phyloP scores from a whole-genome alignment of 1,139 yeast genomes.

The Scheffersomyces quercinus region DNA sequence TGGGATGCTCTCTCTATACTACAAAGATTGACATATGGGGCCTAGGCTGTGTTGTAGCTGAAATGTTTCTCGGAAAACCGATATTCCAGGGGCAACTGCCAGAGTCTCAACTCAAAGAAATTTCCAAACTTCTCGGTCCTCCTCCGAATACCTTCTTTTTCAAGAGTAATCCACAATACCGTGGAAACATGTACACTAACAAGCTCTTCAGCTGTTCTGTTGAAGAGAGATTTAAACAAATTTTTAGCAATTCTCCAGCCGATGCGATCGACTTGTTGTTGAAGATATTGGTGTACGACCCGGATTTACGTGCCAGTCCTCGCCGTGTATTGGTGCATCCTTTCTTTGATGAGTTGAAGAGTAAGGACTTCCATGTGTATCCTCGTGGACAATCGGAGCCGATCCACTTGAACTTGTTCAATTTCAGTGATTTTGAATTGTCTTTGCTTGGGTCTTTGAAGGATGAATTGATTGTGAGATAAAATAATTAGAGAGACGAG shows the following conservation, averaged over 20 bases:
- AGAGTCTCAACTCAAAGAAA: conserved; percentile 71
- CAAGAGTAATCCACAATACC: conserved; percentile 70
- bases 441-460: conserved; percentile 47
- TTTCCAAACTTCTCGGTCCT: conserved; percentile 72
- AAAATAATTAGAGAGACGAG: background rate
- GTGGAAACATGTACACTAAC: conserved; percentile 71
- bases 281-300: conserved; percentile 72
- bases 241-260: conserved; percentile 67
- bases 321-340: conserved; percentile 68
- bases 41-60: conserved; percentile 81
- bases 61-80: conserved; percentile 79
- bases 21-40: conserved; percentile 88
- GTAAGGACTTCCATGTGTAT: conserved; percentile 53
- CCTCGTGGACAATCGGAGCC: conserved; percentile 53
- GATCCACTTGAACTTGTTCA: conserved; percentile 47
- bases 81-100: conserved; percentile 82
- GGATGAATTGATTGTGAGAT: conserved; percentile 29
- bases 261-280: conserved; percentile 70
- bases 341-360: conserved; percentile 68
- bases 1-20: conserved; percentile 73
- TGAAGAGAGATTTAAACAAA: conserved; percentile 64
- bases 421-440: conserved; percentile 55
- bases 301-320: conserved; percentile 66
- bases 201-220: conserved; percentile 64
- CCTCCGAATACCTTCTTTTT: conserved; percentile 75